Percentiles rank a stretch among this genome's conserved stretches.
These are phyloP conservation scores for Sporothrix brunneoviolacea DNA, from an alignment of 2,329 filamentous ascomycete species.

Conservation along the genomic window DNA sequence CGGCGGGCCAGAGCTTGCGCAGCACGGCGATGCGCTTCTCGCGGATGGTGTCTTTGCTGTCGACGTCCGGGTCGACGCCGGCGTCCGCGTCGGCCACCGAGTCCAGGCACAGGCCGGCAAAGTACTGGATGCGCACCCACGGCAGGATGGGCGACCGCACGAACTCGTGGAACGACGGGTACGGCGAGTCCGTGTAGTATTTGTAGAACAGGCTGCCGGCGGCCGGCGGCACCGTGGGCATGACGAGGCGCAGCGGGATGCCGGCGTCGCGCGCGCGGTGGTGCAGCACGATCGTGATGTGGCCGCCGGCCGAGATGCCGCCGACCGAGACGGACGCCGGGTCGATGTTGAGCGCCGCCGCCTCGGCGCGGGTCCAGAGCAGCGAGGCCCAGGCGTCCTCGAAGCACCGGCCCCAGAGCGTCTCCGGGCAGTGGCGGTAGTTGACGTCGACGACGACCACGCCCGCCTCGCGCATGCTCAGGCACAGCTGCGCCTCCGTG, in stretches of 20 bases:
- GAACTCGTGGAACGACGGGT: conserved; percentile 12
- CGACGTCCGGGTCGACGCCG: conserved; percentile 26
- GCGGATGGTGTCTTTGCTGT: background rate
- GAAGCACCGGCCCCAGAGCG: conserved; percentile 29
- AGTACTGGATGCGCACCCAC: conserved; percentile 35
- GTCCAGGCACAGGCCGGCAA: conserved; percentile 30
- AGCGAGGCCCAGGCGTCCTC: conserved; percentile 32
- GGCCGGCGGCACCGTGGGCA: conserved; percentile 28
- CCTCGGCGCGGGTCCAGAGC: too few relatives aligned
- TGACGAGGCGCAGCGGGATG: conserved; percentile 29
- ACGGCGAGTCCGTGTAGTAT: conserved; percentile 30
- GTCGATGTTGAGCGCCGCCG: conserved; percentile 25
- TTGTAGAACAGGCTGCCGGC: conserved; percentile 24
- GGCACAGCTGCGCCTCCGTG: conserved; percentile 28
- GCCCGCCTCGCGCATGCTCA: conserved; percentile 31
- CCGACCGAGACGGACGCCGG: conserved; percentile 31
- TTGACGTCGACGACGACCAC: conserved; percentile 34
- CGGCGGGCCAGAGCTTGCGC: background rate
- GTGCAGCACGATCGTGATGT: conserved; percentile 30
- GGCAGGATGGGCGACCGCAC: conserved; percentile 36
- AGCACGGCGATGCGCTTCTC: background rate
- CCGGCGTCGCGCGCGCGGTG: conserved; percentile 32
- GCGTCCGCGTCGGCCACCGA: conserved; percentile 38
- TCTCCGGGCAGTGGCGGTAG: conserved; percentile 34
- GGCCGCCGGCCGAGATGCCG: conserved; percentile 40